Conservation (phyloP, 495 filamentous ascomycete species). For the Xylaria flabelliformis region DNA sequence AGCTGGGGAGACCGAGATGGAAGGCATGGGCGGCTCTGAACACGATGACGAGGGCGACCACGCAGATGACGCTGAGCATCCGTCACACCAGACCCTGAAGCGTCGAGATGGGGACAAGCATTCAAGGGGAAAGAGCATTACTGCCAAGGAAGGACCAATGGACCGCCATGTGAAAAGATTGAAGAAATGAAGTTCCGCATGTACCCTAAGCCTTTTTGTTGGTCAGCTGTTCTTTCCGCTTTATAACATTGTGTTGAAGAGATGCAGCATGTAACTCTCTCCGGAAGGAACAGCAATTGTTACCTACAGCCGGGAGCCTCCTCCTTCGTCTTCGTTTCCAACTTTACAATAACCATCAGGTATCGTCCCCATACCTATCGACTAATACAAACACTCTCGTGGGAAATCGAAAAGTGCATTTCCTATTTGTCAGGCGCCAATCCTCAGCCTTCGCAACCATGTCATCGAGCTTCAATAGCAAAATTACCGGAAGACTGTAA, state of each 20-base stretch:
- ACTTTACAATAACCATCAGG: not conserved
- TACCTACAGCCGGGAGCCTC: too few relatives aligned
- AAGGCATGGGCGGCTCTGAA: constrained; percentile 37
- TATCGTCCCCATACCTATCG: not conserved
- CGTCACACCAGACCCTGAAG: not conserved
- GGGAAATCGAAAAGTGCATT: not conserved
- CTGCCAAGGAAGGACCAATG: constrained; percentile 48
- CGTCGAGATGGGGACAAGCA: constrained; percentile 40
- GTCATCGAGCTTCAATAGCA: not conserved
- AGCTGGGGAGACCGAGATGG: constrained; percentile 57
- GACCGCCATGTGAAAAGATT: constrained; percentile 51
- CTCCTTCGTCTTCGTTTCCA: not conserved
- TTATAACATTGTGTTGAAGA: not conserved
- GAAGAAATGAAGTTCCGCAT: constrained; percentile 29
- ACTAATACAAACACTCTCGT: not conserved
- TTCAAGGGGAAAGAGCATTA: constrained; percentile 25
- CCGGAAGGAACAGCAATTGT: not conserved
- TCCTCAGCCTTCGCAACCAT: not conserved
- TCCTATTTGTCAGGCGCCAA: not conserved
- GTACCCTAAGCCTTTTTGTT: not conserved
- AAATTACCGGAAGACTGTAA: not conserved
- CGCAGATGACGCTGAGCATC: constrained; percentile 37
- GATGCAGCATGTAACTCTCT: not conserved
- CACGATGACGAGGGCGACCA: constrained; percentile 36
- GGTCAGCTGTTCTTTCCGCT: not conserved